Evolutionary conservation across 352 stramenopile species (phyloP).

Genomic region (Sclerospora graminicola): DNA sequence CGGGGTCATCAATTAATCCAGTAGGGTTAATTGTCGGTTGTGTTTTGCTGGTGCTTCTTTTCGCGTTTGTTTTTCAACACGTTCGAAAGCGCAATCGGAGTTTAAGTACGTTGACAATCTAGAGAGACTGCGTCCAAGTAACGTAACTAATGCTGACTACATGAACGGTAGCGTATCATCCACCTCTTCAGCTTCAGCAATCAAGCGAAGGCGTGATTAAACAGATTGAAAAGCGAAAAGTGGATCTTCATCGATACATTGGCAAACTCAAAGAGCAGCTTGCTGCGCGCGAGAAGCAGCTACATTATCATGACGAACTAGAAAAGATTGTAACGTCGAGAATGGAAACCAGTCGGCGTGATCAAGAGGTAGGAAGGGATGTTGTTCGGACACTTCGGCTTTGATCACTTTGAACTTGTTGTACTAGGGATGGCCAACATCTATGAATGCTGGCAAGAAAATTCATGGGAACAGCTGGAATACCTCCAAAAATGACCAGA

Average conservation of each 20-base stretch:
- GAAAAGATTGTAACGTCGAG: constrained; percentile 52
- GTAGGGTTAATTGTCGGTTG: constrained; percentile 34
- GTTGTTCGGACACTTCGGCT: constrained; percentile 12
- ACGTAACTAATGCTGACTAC: too few species aligned
- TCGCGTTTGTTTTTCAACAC: constrained; percentile 30
- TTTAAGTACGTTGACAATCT: constrained; percentile 8
- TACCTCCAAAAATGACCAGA: too few species aligned
- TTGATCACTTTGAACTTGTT: too few species aligned
- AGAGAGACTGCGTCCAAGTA: too few species aligned
- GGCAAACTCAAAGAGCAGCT: constrained; percentile 35
- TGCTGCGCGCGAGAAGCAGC: constrained; percentile 36
- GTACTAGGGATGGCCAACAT: too few species aligned
- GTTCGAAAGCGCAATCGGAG: constrained; percentile 17
- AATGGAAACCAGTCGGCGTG: constrained; percentile 30
- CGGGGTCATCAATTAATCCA: constrained; percentile 16
- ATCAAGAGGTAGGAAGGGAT: constrained; percentile 22
- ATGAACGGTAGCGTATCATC: not conserved
- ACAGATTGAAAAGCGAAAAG: constrained; percentile 41
- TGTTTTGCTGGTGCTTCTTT: constrained; percentile 23
- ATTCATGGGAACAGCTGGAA: too few species aligned
- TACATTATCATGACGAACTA: constrained; percentile 53
- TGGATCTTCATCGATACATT: constrained; percentile 55
- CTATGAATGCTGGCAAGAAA: too few species aligned
- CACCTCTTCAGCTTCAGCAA: not conserved
- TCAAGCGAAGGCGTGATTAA: not conserved